A percentile compares a stretch with the other conserved stretches of the same genome.
Evolutionary conservation across 208 protist genomes (phyloP).

Genomic region (Trypanosoma rangeli): DNA sequence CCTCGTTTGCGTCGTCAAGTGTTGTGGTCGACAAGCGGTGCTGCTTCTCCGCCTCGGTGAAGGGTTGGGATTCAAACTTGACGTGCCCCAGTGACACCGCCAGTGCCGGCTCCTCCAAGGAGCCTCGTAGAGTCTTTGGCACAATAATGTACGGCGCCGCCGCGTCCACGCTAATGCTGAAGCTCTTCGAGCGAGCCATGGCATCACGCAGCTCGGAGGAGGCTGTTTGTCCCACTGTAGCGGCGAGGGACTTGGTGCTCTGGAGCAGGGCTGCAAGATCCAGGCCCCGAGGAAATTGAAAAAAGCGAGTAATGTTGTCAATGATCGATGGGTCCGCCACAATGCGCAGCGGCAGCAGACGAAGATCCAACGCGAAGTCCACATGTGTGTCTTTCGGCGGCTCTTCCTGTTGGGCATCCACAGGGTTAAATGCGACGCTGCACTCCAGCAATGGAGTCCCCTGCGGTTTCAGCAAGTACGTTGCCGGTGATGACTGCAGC

Average conservation of each 20-base stretch:
- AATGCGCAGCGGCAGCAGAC: constrained; percentile 73
- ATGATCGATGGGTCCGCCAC: constrained; percentile 69
- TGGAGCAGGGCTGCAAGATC: constrained; percentile 50
- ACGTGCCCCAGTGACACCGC: constrained; percentile 72
- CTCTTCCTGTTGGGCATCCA: constrained; percentile 35
- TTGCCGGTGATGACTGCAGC: constrained; percentile 3
- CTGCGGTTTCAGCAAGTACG: constrained; percentile 5
- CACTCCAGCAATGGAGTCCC: constrained; percentile 57
- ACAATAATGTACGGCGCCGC: constrained; percentile 74
- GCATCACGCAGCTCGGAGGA: constrained; percentile 59
- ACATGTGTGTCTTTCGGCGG: constrained; percentile 58
- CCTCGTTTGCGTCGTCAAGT: constrained; percentile 37
- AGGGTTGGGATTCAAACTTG: constrained; percentile 57
- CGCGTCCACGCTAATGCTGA: constrained; percentile 72
- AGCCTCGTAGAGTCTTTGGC: constrained; percentile 47
- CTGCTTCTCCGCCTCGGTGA: constrained; percentile 65
- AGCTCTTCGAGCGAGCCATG: constrained; percentile 59
- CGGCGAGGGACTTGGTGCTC: constrained; percentile 46
- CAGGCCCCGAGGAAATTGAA: constrained; percentile 57
- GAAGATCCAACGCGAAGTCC: constrained; percentile 66
- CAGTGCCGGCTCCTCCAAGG: constrained; percentile 49
- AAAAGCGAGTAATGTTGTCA: constrained; percentile 55
- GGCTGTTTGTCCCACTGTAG: constrained; percentile 56
- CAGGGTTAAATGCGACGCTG: constrained; percentile 54
- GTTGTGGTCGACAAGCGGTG: constrained; percentile 23